These are phyloP conservation scores for Hanseniaspora sp. DNA, from an alignment of 1,139 yeast species.

Conservation along the genomic window DNA sequence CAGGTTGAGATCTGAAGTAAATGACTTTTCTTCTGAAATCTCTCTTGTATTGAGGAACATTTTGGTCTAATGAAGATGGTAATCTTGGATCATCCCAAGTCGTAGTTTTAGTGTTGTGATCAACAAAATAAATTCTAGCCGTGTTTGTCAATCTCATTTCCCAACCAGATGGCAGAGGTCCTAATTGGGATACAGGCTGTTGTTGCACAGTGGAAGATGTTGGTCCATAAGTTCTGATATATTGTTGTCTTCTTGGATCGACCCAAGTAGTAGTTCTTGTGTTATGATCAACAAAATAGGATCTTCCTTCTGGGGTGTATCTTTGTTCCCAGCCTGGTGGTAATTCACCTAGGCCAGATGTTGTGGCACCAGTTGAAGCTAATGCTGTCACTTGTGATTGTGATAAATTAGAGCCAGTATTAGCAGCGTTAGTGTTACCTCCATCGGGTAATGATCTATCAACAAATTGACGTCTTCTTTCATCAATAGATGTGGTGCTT, in stretches of 20 bases:
- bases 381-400: constrained; percentile 40
- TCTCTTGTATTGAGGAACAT: constrained; percentile 97
- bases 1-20: constrained; percentile 96
- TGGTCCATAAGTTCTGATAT: constrained; percentile 87
- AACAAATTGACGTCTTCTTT: constrained; percentile 72
- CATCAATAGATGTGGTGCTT: constrained; percentile 29
- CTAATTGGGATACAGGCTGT: constrained; percentile 96
- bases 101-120: constrained; percentile 95
- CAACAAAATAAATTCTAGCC: constrained; percentile 95
- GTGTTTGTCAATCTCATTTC: constrained; percentile 98
- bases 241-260: constrained; percentile 97
- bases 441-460: constrained; percentile 83
- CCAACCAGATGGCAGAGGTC: constrained; percentile 98
- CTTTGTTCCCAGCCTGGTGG: constrained; percentile 99
- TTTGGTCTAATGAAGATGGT: constrained; percentile 93
- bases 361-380: constrained; percentile 85
- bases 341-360: constrained; percentile 90
- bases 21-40: constrained; percentile 95
- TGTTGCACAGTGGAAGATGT: constrained; percentile 71
- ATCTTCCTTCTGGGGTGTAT: constrained; percentile 94
- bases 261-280: constrained; percentile 99
- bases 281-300: constrained; percentile 95
- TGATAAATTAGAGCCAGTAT: constrained; percentile 52
- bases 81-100: constrained; percentile 99
- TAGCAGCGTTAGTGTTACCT: constrained; percentile 39